phyloP scores from a whole-genome alignment of 2,329 filamentous ascomycete species.

The Zelopaecilomyces penicillatus region DNA sequence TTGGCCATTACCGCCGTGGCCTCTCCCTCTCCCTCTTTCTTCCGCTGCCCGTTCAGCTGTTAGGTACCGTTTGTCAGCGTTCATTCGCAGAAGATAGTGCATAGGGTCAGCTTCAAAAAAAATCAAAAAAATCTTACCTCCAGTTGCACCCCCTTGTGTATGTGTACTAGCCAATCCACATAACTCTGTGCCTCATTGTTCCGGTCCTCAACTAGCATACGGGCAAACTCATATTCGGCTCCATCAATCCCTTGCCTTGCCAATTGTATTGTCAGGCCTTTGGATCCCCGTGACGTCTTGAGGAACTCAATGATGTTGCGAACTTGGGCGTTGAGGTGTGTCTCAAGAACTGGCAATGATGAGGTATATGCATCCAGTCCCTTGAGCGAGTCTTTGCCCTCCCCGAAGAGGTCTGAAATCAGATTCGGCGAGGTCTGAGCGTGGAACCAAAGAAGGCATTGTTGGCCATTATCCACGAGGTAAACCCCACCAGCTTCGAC shows the following conservation, averaged over 20 bases:
- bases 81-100: not conserved
- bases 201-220: conserved; percentile 82
- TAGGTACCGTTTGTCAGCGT: not conserved
- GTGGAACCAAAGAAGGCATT: conserved; percentile 87
- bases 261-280: conserved; percentile 81
- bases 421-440: conserved; percentile 87
- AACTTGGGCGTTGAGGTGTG: conserved; percentile 88
- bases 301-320: conserved; percentile 89
- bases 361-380: conserved; percentile 74
- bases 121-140: conserved; percentile 48
- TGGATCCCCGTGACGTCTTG: conserved; percentile 69
- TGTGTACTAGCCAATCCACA: conserved; percentile 94
- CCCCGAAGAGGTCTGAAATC: conserved; percentile 81
- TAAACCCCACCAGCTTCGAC: conserved; percentile 93
- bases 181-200: conserved; percentile 98
- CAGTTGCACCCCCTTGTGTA: conserved; percentile 86
- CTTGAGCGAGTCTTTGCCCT: conserved; percentile 60
- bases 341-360: conserved; percentile 74
- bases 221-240: conserved; percentile 92
- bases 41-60: conserved; percentile 61
- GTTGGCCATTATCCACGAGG: conserved; percentile 89
- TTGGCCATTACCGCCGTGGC: conserved; percentile 38
- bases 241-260: conserved; percentile 90
- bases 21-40: conserved; percentile 53
- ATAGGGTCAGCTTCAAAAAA: conserved; percentile 1